Percentiles rank a stretch among this genome's conserved stretches.
phyloP scores from a whole-genome alignment of 2,329 filamentous ascomycete species.

The Magnaporthiopsis poae region DNA sequence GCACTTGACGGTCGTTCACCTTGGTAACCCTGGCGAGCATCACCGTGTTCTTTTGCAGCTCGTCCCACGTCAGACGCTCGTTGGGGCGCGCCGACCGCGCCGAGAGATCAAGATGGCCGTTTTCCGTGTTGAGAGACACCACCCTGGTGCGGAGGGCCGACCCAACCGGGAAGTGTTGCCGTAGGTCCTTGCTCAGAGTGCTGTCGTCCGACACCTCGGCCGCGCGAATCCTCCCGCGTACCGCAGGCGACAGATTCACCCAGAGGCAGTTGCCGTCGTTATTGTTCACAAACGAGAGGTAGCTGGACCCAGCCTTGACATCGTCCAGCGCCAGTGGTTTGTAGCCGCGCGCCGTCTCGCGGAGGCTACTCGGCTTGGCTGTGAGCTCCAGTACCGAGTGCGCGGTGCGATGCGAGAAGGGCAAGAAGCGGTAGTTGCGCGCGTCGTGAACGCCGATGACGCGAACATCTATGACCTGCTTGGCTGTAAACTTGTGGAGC shows the following conservation, averaged over 20 bases:
- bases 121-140: slow-evolving; percentile 59
- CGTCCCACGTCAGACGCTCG: slow-evolving; percentile 55
- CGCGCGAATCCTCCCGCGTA: slow-evolving; percentile 72
- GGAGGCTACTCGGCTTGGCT: slow-evolving; percentile 59
- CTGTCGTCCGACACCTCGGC: slow-evolving; percentile 83
- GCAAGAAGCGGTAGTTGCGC: slow-evolving; percentile 80
- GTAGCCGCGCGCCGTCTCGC: slow-evolving; percentile 26
- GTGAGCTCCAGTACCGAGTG: slow-evolving; percentile 83
- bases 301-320: slow-evolving; percentile 59
- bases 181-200: slow-evolving; percentile 64
- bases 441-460: slow-evolving; percentile 84
- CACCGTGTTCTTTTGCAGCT: slow-evolving; percentile 68
- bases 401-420: slow-evolving; percentile 73
- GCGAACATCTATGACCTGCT: slow-evolving; percentile 62
- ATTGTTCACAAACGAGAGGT: slow-evolving; percentile 87
- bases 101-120: slow-evolving; percentile 74
- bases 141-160: slow-evolving; percentile 76
- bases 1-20: slow-evolving; percentile 69
- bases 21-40: slow-evolving; percentile 78
- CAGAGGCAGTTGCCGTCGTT: slow-evolving; percentile 69
- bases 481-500: slow-evolving; percentile 61
- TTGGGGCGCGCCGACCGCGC: slow-evolving; percentile 51
- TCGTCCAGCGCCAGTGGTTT: slow-evolving; percentile 59
- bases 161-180: slow-evolving; percentile 77
- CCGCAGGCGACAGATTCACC: slow-evolving; percentile 81